Evolutionary conservation across 2,329 filamentous ascomycete species (phyloP).

Genomic region (Verticillium dahliae): DNA sequence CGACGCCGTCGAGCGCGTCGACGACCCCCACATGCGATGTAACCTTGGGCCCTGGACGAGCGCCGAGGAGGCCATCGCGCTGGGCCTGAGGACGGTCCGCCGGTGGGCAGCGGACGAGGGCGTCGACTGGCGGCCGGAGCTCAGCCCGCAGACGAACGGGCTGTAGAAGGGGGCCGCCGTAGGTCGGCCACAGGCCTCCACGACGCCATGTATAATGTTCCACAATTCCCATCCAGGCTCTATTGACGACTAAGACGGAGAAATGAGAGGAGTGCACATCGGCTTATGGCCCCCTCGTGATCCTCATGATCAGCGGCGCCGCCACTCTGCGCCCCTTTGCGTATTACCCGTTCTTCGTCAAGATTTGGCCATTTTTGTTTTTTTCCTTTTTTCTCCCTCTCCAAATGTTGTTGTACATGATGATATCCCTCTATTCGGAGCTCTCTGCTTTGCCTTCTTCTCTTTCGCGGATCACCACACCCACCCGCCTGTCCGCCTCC

Average conservation of each 20-base stretch:
- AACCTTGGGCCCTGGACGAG: constrained; percentile 35
- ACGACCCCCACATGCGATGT: constrained; percentile 16
- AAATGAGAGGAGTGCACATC: no score
- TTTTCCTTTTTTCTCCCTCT: not conserved
- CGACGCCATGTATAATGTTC: not conserved
- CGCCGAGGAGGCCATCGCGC: constrained; percentile 34
- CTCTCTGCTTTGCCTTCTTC: no score
- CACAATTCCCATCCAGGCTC: not conserved
- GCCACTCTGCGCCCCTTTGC: not conserved
- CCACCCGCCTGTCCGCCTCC: not conserved
- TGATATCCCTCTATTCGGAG: not conserved
- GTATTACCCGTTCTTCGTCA: no score
- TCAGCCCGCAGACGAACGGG: constrained; percentile 11
- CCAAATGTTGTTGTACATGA: not conserved
- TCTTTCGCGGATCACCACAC: not conserved
- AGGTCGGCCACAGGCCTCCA: not conserved
- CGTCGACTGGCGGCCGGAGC: constrained; percentile 38
- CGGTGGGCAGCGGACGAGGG: constrained; percentile 37
- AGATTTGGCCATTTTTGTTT: not conserved
- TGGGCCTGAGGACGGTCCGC: constrained; percentile 31
- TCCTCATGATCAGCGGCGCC: not conserved
- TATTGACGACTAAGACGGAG: no score
- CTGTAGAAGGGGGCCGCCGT: not conserved
- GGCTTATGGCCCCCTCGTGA: not conserved
- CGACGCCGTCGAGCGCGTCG: constrained; percentile 23